Percentiles rank a stretch among this genome's conserved stretches.
phyloP scores from a whole-genome alignment of 2,329 filamentous ascomycete species.

The Fusarium nanum region DNA sequence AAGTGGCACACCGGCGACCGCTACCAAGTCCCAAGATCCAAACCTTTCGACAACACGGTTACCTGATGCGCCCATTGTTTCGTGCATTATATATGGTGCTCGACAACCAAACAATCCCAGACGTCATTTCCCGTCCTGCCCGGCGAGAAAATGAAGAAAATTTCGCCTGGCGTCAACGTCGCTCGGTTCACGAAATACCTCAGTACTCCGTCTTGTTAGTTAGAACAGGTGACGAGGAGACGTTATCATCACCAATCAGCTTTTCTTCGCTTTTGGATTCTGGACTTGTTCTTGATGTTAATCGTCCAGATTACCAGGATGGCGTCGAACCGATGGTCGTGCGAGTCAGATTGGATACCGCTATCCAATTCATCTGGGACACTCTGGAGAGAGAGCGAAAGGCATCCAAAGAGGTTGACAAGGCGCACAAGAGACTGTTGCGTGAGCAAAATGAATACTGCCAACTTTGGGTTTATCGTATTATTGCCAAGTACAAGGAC shows the following conservation, averaged over 20 bases:
- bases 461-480: neutral
- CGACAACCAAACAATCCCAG: neutral
- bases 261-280: neutral
- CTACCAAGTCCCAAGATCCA: neutral
- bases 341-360: neutral
- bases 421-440: too few relatives aligned
- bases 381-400: neutral
- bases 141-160: neutral
- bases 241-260: neutral
- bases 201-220: neutral
- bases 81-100: neutral
- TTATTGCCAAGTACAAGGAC: neutral
- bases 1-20: neutral
- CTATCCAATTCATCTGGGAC: neutral
- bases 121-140: neutral
- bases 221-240: neutral
- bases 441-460: neutral
- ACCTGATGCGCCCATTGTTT: neutral
- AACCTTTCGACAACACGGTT: conserved; percentile 7
- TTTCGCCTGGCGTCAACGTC: neutral
- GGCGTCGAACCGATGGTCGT: neutral
- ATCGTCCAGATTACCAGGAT: neutral
- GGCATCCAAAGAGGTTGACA: neutral
- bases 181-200: neutral
- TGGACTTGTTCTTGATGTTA: neutral